Evolutionary conservation across 257 asterid genomes (phyloP), one percentile per base, ranked within the genome.

Genomic region (Capsicum chinense): DNA sequence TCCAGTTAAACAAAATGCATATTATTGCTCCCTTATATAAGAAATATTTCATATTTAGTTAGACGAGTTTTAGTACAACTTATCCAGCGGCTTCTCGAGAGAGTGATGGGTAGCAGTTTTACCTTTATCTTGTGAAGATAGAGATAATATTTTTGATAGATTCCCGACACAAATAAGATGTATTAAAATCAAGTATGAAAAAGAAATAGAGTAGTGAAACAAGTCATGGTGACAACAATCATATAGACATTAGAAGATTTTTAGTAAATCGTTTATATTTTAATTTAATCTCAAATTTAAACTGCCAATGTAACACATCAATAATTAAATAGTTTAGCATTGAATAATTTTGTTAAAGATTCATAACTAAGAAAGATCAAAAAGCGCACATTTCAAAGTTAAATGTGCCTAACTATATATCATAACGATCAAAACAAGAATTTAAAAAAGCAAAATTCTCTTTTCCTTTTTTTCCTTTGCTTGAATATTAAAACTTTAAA

Each of bases 401-500:
- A 33, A 78, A 78, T 78, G 64, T 78, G 64, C 82, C 15, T 54
- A 15, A 78, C 48, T 14, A 78, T 54, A 78, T 78, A 78, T 78
- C 44, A 78, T 54, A 26, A 54, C 64, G 64, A 78, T 35, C 47
- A 54, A 78, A 54, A 52, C 42, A 76, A 76, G 64, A 78, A 69
- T 16, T 8, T 6, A 37, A 66, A 12, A 6, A 54, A 14, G 50
- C 64, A 78, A 78, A 78, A 71, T 44, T 76, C 54, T 56, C 58
- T 19, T 33, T 60, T 69, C 6, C 71, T 35, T 9, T 78, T 82
- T 82, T 39, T 39, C 62, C 89, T 91, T 94, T 86, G 3, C 94
- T 94, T 91, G 92, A 91, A 83, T 93, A 92, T 52, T 91, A 95
- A 66, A 70, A 93, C 59, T n/a, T 52, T 52, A 15, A 70, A 35